These are phyloP conservation scores for Ogataea siamensis DNA, from an alignment of 805 yeast genomes.

Conservation along the genomic window DNA sequence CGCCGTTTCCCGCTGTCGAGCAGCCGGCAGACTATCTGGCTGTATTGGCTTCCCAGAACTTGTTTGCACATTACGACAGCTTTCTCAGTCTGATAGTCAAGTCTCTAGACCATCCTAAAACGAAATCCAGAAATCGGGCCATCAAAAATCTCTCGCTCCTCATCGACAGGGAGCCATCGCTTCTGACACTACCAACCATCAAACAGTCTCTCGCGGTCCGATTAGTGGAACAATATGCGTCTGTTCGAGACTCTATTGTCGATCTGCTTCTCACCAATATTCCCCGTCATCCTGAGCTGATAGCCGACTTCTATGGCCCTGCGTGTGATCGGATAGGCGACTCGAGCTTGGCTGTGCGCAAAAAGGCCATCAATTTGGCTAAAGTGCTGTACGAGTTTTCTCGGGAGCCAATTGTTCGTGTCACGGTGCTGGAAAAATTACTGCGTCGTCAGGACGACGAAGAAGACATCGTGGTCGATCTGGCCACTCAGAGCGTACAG, in stretches of 20 bases:
- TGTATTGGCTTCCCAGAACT: slow-evolving; percentile 32
- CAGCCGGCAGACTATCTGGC: slow-evolving; percentile 3
- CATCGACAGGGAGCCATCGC: slow-evolving; percentile 48
- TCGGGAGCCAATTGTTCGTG: slow-evolving; percentile 32
- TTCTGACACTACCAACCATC: slow-evolving; percentile 50
- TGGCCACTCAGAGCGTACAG: slow-evolving; percentile 38
- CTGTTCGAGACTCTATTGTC: slow-evolving; percentile 73
- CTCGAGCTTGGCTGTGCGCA: slow-evolving; percentile 62
- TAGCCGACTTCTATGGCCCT: slow-evolving; percentile 47
- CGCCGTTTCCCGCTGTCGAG: neutral
- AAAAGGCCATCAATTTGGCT: slow-evolving; percentile 54
- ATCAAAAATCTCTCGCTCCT: slow-evolving; percentile 59
- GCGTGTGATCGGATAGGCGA: slow-evolving; percentile 53
- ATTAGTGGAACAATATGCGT: slow-evolving; percentile 60
- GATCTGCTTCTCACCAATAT: slow-evolving; percentile 59
- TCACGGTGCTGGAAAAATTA: slow-evolving; percentile 48
- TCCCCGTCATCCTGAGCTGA: slow-evolving; percentile 40
- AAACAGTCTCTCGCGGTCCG: slow-evolving; percentile 50
- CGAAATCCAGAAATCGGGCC: slow-evolving; percentile 60
- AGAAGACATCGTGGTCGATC: slow-evolving; percentile 52
- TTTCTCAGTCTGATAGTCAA: slow-evolving; percentile 50
- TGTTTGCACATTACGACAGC: slow-evolving; percentile 46
- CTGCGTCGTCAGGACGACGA: slow-evolving; percentile 65
- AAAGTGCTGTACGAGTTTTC: slow-evolving; percentile 44
- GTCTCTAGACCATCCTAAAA: slow-evolving; percentile 47